Conservation (phyloP, 1,284 basidiomycete species). For the Ceratobasidium sp. region DNA sequence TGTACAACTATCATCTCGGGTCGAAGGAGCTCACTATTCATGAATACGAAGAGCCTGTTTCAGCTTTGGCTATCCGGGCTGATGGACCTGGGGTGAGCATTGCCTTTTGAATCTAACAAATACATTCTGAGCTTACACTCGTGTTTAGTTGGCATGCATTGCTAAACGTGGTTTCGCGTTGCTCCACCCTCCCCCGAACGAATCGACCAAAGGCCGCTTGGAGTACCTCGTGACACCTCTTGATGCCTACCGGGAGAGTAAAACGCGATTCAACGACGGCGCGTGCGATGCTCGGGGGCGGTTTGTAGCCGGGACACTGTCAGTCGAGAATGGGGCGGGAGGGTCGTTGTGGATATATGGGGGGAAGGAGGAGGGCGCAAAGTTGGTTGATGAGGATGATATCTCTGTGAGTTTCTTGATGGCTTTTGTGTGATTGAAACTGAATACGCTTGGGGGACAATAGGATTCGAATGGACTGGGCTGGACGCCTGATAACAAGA, state of each 20-base stretch:
- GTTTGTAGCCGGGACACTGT: slow-evolving; percentile 72
- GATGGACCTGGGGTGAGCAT: slow-evolving; percentile 58
- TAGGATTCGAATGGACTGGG: slow-evolving; percentile 73
- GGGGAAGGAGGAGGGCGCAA: slow-evolving; percentile 60
- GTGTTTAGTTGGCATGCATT: slow-evolving; percentile 64
- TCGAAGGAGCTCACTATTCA: slow-evolving; percentile 59
- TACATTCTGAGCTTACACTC: not conserved
- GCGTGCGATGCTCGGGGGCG: slow-evolving; percentile 68
- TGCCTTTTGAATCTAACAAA: not conserved
- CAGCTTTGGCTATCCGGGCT: slow-evolving; percentile 64
- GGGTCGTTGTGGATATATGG: slow-evolving; percentile 71
- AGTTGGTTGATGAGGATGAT: slow-evolving; percentile 68
- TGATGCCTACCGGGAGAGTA: slow-evolving; percentile 55
- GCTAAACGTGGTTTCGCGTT: slow-evolving; percentile 65
- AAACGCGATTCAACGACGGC: slow-evolving; percentile 75
- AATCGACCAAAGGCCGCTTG: slow-evolving; percentile 53
- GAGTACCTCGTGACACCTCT: slow-evolving; percentile 64
- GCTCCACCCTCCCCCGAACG: slow-evolving; percentile 52
- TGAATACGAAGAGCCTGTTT: slow-evolving; percentile 63
- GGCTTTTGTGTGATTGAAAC: slow-evolving; percentile 14
- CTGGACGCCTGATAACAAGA: slow-evolving; percentile 70
- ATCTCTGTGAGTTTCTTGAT: slow-evolving; percentile 63
- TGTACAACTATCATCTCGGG: slow-evolving; percentile 63
- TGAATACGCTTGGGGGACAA: too few relatives aligned
- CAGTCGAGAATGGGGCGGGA: slow-evolving; percentile 58